Percentiles rank a stretch among this genome's conserved stretches.
Evolutionary conservation across 1,284 basidiomycete species (phyloP).

Genomic region (Melampsora americana): DNA sequence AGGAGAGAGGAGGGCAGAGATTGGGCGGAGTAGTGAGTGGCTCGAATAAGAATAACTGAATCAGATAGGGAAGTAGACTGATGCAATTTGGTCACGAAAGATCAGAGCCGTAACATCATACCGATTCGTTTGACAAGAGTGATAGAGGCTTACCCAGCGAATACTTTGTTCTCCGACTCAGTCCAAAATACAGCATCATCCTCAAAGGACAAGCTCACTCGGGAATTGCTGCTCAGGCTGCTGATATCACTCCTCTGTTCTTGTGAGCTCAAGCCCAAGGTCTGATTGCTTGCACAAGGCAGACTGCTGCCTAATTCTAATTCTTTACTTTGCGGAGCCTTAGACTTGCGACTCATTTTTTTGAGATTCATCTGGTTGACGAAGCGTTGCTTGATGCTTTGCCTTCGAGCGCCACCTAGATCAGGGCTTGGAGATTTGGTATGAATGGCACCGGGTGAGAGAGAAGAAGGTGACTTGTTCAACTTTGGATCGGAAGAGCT

Average conservation of each 20-base stretch:
- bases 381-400: constrained; percentile 14
- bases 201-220: too few relatives aligned
- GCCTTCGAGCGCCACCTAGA: not conserved
- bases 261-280: too few relatives aligned
- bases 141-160: constrained; percentile 24
- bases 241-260: too few relatives aligned
- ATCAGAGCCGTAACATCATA: not conserved
- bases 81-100: not conserved
- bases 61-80: constrained; percentile 31
- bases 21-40: constrained; percentile 15
- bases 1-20: constrained; percentile 25
- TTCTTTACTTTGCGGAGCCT: too few relatives aligned
- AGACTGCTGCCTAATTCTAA: too few relatives aligned
- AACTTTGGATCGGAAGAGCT: not conserved
- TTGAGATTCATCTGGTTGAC: constrained; percentile 31
- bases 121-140: not conserved
- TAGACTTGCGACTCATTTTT: constrained; percentile 11
- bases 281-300: too few relatives aligned
- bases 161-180: constrained; percentile 22
- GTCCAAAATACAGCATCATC: not conserved
- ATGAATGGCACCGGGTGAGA: not conserved
- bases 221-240: too few relatives aligned
- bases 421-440: not conserved
- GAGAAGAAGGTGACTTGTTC: not conserved
- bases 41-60: constrained; percentile 24